phyloP scores from a whole-genome alignment of 345 rosid species.

The Citrus medica region DNA sequence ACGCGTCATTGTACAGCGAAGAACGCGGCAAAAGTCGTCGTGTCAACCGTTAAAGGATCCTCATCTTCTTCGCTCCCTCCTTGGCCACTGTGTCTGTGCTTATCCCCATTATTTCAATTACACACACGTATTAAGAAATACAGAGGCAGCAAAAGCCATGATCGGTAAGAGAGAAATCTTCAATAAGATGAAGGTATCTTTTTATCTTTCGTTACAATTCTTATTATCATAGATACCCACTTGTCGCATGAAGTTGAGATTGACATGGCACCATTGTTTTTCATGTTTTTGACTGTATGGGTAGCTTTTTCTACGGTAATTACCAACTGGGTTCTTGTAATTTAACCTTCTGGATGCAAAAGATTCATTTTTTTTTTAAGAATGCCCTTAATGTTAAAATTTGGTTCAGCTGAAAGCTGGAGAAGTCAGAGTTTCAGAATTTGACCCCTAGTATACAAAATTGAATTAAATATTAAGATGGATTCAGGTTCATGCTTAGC shows the following conservation, averaged over 20 bases:
- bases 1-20: conserved; percentile 9
- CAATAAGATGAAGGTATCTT: conserved; percentile 69
- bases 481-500: not conserved
- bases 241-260: not conserved
- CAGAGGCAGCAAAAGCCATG: conserved; percentile 34
- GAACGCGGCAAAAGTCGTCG: conserved; percentile 19
- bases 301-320: not conserved
- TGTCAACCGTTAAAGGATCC: conserved; percentile 9
- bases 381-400: not conserved
- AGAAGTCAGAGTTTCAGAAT: not conserved
- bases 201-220: not conserved
- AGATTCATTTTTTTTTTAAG: not conserved
- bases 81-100: not conserved
- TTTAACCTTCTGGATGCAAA: not conserved
- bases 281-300: not conserved
- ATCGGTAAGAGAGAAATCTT: conserved; percentile 60
- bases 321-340: not conserved
- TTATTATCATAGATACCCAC: not conserved
- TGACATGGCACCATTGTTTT: not conserved
- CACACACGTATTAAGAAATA: too few species aligned
- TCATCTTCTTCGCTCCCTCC: conserved; percentile 1
- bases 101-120: not conserved
- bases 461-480: not conserved
- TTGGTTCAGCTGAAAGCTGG: not conserved
- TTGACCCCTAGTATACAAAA: not conserved